Conservation (phyloP, 1,139 yeast genomes). For the Taiozyma sp. region DNA sequence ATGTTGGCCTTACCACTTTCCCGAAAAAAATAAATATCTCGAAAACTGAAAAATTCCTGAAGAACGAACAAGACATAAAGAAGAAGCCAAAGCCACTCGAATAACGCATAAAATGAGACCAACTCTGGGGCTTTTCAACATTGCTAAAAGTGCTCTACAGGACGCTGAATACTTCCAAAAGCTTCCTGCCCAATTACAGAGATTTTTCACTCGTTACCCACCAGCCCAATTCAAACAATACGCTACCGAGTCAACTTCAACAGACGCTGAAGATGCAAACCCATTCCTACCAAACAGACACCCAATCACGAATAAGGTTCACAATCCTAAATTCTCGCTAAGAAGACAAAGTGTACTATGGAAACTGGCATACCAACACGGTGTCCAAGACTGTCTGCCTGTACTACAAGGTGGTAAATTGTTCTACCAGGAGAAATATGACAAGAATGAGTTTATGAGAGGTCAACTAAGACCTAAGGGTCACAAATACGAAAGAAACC, state of each 20-base stretch:
- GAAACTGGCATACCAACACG: constrained; percentile 78
- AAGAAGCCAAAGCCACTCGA: neutral
- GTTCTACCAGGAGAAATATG: constrained; percentile 77
- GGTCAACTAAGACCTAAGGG: constrained; percentile 81
- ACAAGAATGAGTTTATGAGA: constrained; percentile 62
- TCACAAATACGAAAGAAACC: constrained; percentile 71
- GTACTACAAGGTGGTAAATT: constrained; percentile 57
- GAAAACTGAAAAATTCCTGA: neutral
- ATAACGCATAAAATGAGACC: constrained; percentile 15
- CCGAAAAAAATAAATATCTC: neutral
- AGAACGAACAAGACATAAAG: neutral
- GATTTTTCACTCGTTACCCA: constrained; percentile 77
- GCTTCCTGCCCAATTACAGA: constrained; percentile 68
- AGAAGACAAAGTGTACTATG: constrained; percentile 83
- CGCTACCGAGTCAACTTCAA: constrained; percentile 56
- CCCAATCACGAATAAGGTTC: constrained; percentile 72
- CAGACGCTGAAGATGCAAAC: constrained; percentile 66
- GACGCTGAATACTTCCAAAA: constrained; percentile 35
- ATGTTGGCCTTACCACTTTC: neutral
- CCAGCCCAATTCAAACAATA: constrained; percentile 76
- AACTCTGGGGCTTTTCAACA: constrained; percentile 13
- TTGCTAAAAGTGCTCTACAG: constrained; percentile 27
- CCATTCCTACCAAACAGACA: constrained; percentile 88
- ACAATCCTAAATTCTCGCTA: constrained; percentile 72
- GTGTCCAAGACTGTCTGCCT: constrained; percentile 76